phyloP scores from a whole-genome alignment of 2,329 filamentous ascomycete species.

The Juglanconis sp. region DNA sequence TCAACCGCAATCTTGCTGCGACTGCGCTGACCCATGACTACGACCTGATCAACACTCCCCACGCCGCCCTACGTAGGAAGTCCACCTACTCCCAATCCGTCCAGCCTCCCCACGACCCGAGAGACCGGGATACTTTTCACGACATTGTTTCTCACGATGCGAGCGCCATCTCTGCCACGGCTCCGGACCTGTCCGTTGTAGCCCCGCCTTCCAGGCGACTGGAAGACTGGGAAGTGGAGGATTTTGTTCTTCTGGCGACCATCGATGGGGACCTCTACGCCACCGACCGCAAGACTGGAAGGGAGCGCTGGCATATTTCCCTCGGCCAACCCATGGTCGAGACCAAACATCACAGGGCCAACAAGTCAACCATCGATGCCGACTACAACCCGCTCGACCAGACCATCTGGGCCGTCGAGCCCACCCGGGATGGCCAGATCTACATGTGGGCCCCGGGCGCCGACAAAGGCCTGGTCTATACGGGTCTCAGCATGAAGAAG shows the following conservation, averaged over 20 bases:
- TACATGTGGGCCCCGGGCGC: slow-evolving; percentile 78
- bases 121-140: slow-evolving; percentile 22
- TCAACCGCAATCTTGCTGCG: slow-evolving; percentile 20
- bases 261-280: slow-evolving; percentile 96
- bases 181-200: slow-evolving; percentile 95
- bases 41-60: slow-evolving; percentile 17
- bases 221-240: slow-evolving; percentile 99
- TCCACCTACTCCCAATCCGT: slow-evolving; percentile 15
- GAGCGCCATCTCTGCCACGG: slow-evolving; percentile 96
- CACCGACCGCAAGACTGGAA: slow-evolving; percentile 81
- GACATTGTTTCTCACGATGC: slow-evolving; percentile 58
- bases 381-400: slow-evolving; percentile 70
- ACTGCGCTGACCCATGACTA: slow-evolving; percentile 17
- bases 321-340: slow-evolving; percentile 86
- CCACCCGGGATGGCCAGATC: slow-evolving; percentile 78
- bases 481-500: slow-evolving; percentile 76
- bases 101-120: slow-evolving; percentile 4
- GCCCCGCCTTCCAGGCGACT: slow-evolving; percentile 96
- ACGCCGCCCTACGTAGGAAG: slow-evolving; percentile 14
- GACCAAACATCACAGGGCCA: slow-evolving; percentile 74
- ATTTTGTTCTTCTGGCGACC: slow-evolving; percentile 99
- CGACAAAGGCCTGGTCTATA: slow-evolving; percentile 57
- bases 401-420: slow-evolving; percentile 93
- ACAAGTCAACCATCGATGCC: slow-evolving; percentile 58
- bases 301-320: slow-evolving; percentile 80